phyloP scores from a whole-genome alignment of 305 asterid genomes.

The Striga hermonthica region DNA sequence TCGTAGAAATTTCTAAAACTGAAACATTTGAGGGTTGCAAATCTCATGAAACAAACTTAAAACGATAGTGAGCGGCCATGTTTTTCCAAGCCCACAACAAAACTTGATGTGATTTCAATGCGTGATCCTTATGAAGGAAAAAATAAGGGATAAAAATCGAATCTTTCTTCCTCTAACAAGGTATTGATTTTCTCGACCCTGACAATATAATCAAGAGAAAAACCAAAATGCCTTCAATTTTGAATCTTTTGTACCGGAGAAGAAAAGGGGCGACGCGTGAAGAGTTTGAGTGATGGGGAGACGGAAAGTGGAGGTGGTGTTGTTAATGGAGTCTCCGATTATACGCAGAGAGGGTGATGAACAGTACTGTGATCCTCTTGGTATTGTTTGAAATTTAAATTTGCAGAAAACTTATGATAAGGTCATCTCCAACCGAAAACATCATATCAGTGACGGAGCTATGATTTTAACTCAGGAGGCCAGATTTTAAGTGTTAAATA shows the following conservation, averaged over 20 bases:
- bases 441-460: too few relatives aligned
- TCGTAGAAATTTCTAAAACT: not conserved
- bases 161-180: not conserved
- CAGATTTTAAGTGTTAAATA: too few relatives aligned
- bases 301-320: conserved; percentile 21
- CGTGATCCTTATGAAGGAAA: not conserved
- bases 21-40: conserved; percentile 5
- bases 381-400: conserved; percentile 35
- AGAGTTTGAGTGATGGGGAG: conserved; percentile 19
- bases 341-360: not conserved
- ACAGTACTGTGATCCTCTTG: conserved; percentile 21
- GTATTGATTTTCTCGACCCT: too few relatives aligned
- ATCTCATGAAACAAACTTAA: conserved; percentile 28
- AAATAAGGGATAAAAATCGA: conserved; percentile 1
- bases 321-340: conserved; percentile 13
- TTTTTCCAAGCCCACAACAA: too few relatives aligned
- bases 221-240: too few relatives aligned
- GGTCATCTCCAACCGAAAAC: too few relatives aligned
- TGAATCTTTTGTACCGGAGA: not conserved
- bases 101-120: too few relatives aligned
- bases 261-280: conserved; percentile 15
- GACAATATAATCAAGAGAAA: too few relatives aligned
- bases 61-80: not conserved
- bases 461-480: too few relatives aligned
- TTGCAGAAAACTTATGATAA: conserved; percentile 28